Evolutionary conservation across 2,329 filamentous ascomycete genomes (phyloP), one percentile per base, ranked within the genome.

Genomic region (Beauveria varroae): DNA sequence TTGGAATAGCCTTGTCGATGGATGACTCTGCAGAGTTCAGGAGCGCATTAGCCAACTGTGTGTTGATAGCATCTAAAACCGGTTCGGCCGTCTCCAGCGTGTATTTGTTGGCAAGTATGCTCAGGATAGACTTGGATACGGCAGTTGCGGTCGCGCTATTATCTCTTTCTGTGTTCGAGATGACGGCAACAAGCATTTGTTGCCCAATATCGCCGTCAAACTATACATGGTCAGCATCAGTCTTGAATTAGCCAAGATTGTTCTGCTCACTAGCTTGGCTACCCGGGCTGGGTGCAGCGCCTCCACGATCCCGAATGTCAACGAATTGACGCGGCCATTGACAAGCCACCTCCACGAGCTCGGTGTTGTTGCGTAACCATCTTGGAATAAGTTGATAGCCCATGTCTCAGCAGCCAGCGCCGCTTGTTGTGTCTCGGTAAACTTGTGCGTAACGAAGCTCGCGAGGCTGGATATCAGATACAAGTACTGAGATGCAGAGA

Each of bases 91-190:
- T 70, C 64, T 76, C 76, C 20, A 75, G 68, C 40, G 73, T 73
- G 66, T 76, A 74, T 63, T 79, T 81, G 66, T 81, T 81, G 54
- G 76, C 72, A 30, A 81, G 65, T 3, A 76, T 70, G 2, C 74
- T 72, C 12, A 79, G 68, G 12, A 80, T 74, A 0, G 72, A 73
- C 30, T 71, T 67, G 16, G 67, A 67, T 8, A 63, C 53, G 9
- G 61, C 61, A 10, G 55, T 60, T 8, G 68, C 66, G 18, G 60
- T 62, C 18, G 66, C 57, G 70, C 72, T 66, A 55, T 63, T 70
- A 64, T 65, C 67, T 63, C 41, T 65, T 65, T 28, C 66, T 6
- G 63, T 52, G 10, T 66, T 52, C n/a, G 66, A 47, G 9, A 66
- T 65, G 34, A 68, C 67, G 41, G 70, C 69, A 4, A 72, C 56